Percentiles rank a stretch among this genome's conserved stretches.
phyloP scores from a whole-genome alignment of 495 filamentous ascomycete species.

The Penicillium silybi region DNA sequence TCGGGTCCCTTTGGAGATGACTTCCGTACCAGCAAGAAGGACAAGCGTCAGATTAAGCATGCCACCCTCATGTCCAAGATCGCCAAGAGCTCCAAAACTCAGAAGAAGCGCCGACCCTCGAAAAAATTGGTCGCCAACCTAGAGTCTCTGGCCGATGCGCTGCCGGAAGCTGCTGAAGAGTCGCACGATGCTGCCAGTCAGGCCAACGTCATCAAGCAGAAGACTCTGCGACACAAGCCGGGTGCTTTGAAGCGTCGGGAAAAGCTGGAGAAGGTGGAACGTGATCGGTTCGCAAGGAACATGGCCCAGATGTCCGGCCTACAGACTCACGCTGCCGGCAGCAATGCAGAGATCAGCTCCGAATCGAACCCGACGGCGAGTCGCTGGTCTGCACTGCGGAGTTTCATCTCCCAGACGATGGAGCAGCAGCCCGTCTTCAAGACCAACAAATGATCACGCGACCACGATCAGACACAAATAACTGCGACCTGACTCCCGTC shows the following conservation, averaged over 20 bases:
- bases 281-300: slow-evolving; percentile 76
- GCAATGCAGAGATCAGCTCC: slow-evolving; percentile 7
- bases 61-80: slow-evolving; percentile 71
- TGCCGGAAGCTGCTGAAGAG: slow-evolving; percentile 54
- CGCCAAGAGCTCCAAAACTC: slow-evolving; percentile 53
- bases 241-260: slow-evolving; percentile 83
- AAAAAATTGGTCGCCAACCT: slow-evolving; percentile 78
- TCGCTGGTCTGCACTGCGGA: slow-evolving; percentile 65
- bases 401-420: slow-evolving; percentile 69
- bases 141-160: slow-evolving; percentile 70
- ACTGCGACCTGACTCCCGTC: background rate
- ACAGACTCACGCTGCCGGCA: slow-evolving; percentile 11
- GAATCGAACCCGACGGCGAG: slow-evolving; percentile 43
- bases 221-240: slow-evolving; percentile 65
- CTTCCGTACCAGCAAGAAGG: slow-evolving; percentile 66
- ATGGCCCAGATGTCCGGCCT: slow-evolving; percentile 58
- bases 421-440: slow-evolving; percentile 66
- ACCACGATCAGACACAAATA: background rate
- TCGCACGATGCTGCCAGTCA: slow-evolving; percentile 33
- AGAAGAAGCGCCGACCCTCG: slow-evolving; percentile 60
- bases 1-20: slow-evolving; percentile 33
- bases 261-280: slow-evolving; percentile 70
- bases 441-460: slow-evolving; percentile 26
- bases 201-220: slow-evolving; percentile 55
- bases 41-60: slow-evolving; percentile 75